Base-by-base conservation (phyloP, 2,329 filamentous ascomycete genomes). In the Alternaria triticina region DNA sequence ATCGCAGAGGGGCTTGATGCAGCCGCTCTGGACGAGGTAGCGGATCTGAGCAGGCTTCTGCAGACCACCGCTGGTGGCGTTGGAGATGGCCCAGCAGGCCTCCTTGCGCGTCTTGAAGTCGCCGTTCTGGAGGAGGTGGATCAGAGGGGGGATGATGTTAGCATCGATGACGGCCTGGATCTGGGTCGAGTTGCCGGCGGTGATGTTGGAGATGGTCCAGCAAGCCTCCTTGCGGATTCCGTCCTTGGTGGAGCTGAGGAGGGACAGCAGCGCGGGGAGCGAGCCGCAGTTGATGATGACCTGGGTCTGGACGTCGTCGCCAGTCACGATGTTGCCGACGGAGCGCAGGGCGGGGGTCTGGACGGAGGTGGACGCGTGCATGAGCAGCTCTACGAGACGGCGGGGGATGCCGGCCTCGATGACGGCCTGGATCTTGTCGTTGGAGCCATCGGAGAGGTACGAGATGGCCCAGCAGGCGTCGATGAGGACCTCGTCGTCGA, bases 401-500 rank as follows among this genome's bases (percentile, higher is more conserved):
- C 96, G 94, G 66, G 96, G 96, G 68, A 99, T 99, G 71, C 96
- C 95, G 47, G 95, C 96, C 84, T 99, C 96, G 75, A 99, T 98
- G 59, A 99, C 96, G 50, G 96, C 95, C 83, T 99, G 96, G 69
- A 99, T 99, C 86, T 99, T 99, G 79, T 99, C 96, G 81, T 99
- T 99, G 75, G 94, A 93, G 46, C 96, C 96, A 81, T 99, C 96
- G 4, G 96, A 98, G 20, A 99, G 89, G 79, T 99, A 99, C 1
- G 95, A 98, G 77, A 99, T 98, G 66, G 96, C 96, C 96, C 96
- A 99, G 89, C 96, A 99, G 63, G 96, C 96, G 82, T 99, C 96
- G 76, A 99, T 99, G 65, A 99, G 86, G 62, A 99, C 96, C 81
- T 99, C 96, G 73, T 99, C 96, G 78, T 99, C 96, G 60, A 99